Evolutionary conservation across 257 asterid species (phyloP), one percentile per base, ranked within the genome.

Genomic region (Fraxinus americana): DNA sequence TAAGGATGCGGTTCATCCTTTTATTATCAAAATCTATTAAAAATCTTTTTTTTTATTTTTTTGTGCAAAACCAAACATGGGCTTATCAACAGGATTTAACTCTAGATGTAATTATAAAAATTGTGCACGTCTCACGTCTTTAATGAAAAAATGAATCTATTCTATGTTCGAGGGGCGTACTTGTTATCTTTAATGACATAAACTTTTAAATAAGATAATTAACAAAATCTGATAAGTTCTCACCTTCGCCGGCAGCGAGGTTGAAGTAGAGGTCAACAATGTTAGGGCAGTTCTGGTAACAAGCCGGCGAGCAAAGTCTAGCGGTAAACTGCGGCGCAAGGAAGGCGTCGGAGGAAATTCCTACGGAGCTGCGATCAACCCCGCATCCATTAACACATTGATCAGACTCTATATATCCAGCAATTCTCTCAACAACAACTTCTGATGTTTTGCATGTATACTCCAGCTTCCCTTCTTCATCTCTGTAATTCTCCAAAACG

Each of bases 241-340:
- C 82, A 91, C 97, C 98, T 89, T 93, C 98, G 5, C 89, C 98
- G 32, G 91, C 88, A 43, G 98, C 97, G 27, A 93, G 89, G 79
- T 89, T 86, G 79, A 82, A 86, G 72, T 91, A 91, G 27, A 93
- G 97, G 80, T 90, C 92, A n/a, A 92, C 78, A 61, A 94, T 83
- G 83, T 92, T 92, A 67, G 92, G 89, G 83, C 97, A 93, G 63
- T 86, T 82, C 7, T 75, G 81, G 80, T 84, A 86, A 81, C 98
- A 93, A 4, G 75, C 81, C 75, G 88, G 84, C 29, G 97, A 88
- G 91, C 97, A 93, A 39, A 93, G 93, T 69, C 82, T 76, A 25
- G 79, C n/a, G 32, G 86, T 76, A 83, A 92, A 94, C 10, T 72
- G 86, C 8, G 94, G 76, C 7, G 89, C 48, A 16, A 90, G 82